Percentiles rank a stretch among this genome's conserved stretches.
These are phyloP conservation scores for Boletus rubescentipes DNA, from an alignment of 768 basidiomycete genomes.

Conservation along the genomic window DNA sequence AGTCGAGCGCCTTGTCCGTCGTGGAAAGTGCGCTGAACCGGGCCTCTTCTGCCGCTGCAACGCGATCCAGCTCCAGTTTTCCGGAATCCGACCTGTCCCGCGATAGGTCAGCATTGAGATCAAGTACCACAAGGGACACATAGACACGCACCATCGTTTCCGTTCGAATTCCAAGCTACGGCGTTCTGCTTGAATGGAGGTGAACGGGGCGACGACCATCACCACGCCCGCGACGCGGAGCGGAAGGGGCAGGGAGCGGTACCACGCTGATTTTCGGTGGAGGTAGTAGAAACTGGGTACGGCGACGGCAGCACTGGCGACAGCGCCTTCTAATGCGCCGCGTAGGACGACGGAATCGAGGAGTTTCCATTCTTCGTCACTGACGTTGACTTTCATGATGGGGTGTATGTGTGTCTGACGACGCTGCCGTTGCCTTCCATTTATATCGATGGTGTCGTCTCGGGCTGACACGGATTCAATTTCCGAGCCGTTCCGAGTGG, in stretches of 20 bases:
- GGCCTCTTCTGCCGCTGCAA: slow-evolving; percentile 30
- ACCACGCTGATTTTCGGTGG: slow-evolving; percentile 54
- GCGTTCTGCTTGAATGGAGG: slow-evolving; percentile 74
- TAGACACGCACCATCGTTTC: slow-evolving; percentile 51
- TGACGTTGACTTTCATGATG: slow-evolving; percentile 32
- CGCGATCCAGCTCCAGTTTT: slow-evolving; percentile 54
- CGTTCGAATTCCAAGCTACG: slow-evolving; percentile 65
- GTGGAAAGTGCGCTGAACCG: slow-evolving; percentile 52
- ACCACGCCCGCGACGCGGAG: slow-evolving; percentile 72
- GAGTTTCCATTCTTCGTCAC: slow-evolving; percentile 49
- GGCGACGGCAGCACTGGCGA: slow-evolving; percentile 46
- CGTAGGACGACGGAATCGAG: slow-evolving; percentile 57
- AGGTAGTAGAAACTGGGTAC: slow-evolving; percentile 51
- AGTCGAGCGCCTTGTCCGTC: slow-evolving; percentile 57
- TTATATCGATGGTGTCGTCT: neutral
- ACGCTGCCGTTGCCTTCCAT: neutral
- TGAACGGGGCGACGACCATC: slow-evolving; percentile 60
- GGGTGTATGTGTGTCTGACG: too few relatives aligned
- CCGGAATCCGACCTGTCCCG: slow-evolving; percentile 39
- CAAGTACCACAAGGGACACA: too few relatives aligned
- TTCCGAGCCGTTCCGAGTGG: neutral
- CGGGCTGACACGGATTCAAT: neutral
- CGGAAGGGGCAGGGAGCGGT: slow-evolving; percentile 62
- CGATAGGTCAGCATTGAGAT: neutral
- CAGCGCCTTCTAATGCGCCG: slow-evolving; percentile 59